Evolutionary conservation across 2,329 filamentous ascomycete species (phyloP).

Genomic region (Arthrinium phaeospermum): DNA sequence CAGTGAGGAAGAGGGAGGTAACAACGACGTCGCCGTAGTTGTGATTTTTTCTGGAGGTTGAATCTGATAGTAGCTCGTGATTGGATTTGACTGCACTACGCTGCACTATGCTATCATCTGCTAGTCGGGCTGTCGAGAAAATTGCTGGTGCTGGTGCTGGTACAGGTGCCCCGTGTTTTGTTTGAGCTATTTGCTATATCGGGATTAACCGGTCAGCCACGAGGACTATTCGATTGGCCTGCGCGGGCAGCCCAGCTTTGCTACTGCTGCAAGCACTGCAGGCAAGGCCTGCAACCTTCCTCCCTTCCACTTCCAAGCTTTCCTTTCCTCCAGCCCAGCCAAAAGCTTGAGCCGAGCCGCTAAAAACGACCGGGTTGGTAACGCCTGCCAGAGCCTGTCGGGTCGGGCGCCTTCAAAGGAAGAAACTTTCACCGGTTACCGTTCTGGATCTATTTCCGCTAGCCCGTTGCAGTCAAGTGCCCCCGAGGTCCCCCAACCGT

Average conservation of each 20-base stretch:
- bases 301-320: neutral
- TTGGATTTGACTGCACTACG: conserved; percentile 12
- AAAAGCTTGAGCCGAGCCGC: neutral
- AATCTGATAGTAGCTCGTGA: conserved; percentile 13
- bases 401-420: neutral
- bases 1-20: neutral
- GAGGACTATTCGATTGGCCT: conserved; percentile 16
- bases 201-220: conserved; percentile 19
- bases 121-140: conserved; percentile 17
- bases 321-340: neutral
- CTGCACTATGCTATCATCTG: conserved; percentile 26
- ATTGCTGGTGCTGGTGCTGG: conserved; percentile 8
- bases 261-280: neutral
- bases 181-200: conserved; percentile 22
- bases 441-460: neutral
- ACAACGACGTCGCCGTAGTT: conserved; percentile 10
- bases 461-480: neutral
- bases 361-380: neutral
- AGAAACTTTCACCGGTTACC: conserved; percentile 6
- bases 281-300: too few species aligned
- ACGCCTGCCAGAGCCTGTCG: neutral
- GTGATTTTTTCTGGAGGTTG: conserved; percentile 15
- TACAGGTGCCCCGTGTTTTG: conserved; percentile 18
- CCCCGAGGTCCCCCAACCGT: neutral
- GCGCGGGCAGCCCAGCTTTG: neutral